A percentile compares a stretch with the other conserved stretches of the same genome.
phyloP scores from a whole-genome alignment of 176 grass and related monocot species.

The Aegilops sharonensis region DNA sequence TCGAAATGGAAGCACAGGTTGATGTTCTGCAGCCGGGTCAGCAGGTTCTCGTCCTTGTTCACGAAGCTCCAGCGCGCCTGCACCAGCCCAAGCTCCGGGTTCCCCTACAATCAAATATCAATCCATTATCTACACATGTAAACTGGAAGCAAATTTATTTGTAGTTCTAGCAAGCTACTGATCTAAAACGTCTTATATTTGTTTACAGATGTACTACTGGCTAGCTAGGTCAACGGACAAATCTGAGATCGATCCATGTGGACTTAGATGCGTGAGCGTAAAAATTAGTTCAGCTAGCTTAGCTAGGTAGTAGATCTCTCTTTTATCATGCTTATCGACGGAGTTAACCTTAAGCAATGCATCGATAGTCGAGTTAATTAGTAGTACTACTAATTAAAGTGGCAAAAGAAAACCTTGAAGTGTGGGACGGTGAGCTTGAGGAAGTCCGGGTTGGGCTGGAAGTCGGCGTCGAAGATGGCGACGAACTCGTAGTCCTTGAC shows the following conservation, averaged over 20 bases:
- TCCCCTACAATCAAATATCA: constrained; percentile 31
- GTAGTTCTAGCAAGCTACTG: no score
- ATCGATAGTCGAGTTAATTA: no score
- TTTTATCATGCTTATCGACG: constrained; percentile 27
- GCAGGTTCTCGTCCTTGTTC: constrained; percentile 92
- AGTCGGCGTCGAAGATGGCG: constrained; percentile 84
- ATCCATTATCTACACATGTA: neutral
- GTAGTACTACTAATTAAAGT: neutral
- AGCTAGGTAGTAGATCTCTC: neutral
- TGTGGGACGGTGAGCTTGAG: constrained; percentile 93
- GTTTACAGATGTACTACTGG: neutral
- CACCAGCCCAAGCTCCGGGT: constrained; percentile 82
- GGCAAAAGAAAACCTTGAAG: constrained; percentile 47
- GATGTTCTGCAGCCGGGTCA: constrained; percentile 96
- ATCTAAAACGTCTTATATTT: no score
- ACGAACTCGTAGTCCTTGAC: constrained; percentile 81
- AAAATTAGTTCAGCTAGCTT: no score
- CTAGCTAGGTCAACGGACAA: neutral
- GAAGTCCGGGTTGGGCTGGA: constrained; percentile 91
- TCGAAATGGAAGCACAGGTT: constrained; percentile 99
- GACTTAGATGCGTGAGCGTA: neutral
- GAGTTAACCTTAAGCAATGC: constrained; percentile 5
- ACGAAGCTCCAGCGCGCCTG: constrained; percentile 96
- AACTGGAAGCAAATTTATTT: neutral
- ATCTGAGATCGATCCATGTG: neutral